Base-by-base conservation (phyloP, 176 grass and related monocot species). In the Phoenix roebelenii region DNA sequence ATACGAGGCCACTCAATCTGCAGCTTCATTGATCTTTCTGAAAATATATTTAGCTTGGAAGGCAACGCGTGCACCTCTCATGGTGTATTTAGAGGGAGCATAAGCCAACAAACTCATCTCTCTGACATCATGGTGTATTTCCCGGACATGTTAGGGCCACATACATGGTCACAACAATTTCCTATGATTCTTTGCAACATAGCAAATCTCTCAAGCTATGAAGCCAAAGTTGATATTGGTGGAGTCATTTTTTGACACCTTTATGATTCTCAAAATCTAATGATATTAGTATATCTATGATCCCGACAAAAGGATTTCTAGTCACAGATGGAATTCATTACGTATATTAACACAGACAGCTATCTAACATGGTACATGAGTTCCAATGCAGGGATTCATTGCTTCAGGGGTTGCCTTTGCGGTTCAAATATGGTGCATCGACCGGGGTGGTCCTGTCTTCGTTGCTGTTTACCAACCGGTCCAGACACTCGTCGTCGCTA, bases 351-450 rank as follows among this genome's bases (percentile, higher is more conserved):
- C 35, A 44, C 35, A 44, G 35, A 10, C 9, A 44, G 35, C 35
- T 12, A 44, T 12, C 35, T 44, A 44, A 44, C 35, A 44, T 6
- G 18, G 48, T 61, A 63, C 25, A 49, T 24, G 35, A 12, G 4
- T 26, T 20, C 52, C n/a, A 19, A 3, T 71, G 81, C 89, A 98
- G 93, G 93, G 93, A 0, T 89, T 98, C 71, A 88, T 98, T 63
- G 93, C 88, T 18, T 98, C 93, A 0, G 93, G 93, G 17, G 79
- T 98, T 17, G 93, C 93, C 3, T 98, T 98, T 60, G 93, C 93
- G 6, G 93, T 98, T 51, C 93, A 98, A 76, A 98, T 88, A 61
- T 98, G 93, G 93, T 98, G 93, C 88, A 92, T 98, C 52, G 79
- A 98, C 70, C 70, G 88, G 0, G 93, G 87, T 22, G 93, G 93